These are phyloP conservation scores for Termitomyces eurrhizus DNA, from an alignment of 768 basidiomycete genomes.

Conservation along the genomic window DNA sequence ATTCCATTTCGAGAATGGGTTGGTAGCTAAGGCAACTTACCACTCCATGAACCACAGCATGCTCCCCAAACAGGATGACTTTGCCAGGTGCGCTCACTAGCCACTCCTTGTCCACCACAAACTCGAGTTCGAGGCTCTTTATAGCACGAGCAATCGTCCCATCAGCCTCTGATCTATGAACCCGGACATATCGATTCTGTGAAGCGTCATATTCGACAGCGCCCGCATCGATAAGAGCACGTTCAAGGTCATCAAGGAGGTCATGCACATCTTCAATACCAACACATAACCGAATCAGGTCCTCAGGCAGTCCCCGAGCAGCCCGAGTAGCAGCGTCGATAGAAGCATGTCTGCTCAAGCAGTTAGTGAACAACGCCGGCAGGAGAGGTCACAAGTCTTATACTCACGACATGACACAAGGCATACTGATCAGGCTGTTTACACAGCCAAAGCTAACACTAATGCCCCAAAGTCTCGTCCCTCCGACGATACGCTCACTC, in stretches of 20 bases:
- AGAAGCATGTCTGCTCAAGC: slow-evolving; percentile 76
- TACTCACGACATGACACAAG: slow-evolving; percentile 98
- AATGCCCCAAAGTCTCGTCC: slow-evolving; percentile 93
- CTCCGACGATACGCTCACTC: slow-evolving; percentile 90
- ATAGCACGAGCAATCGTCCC: slow-evolving; percentile 53
- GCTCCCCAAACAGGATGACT: slow-evolving; percentile 97
- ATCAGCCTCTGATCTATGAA: slow-evolving; percentile 27
- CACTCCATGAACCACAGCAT: slow-evolving; percentile 96
- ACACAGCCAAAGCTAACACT: slow-evolving; percentile 98
- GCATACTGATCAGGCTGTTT: slow-evolving; percentile 98
- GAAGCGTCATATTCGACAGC: slow-evolving; percentile 65
- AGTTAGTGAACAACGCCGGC: slow-evolving; percentile 11
- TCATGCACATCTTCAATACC: slow-evolving; percentile 96
- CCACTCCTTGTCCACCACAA: slow-evolving; percentile 49
- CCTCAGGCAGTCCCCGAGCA: slow-evolving; percentile 96
- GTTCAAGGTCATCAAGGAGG: slow-evolving; percentile 92
- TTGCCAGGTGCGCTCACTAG: slow-evolving; percentile 96
- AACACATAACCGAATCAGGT: slow-evolving; percentile 95
- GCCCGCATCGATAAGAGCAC: slow-evolving; percentile 87
- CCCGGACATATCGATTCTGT: slow-evolving; percentile 47
- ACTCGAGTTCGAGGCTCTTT: slow-evolving; percentile 55
- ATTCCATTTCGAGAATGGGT: neutral
- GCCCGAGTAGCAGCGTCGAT: slow-evolving; percentile 95
- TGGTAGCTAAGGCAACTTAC: slow-evolving; percentile 46
- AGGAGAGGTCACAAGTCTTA: slow-evolving; percentile 3